Percentiles rank a stretch among this genome's conserved stretches.
Conservation (phyloP, 768 basidiomycete genomes). For the Trametes sanguinea region DNA sequence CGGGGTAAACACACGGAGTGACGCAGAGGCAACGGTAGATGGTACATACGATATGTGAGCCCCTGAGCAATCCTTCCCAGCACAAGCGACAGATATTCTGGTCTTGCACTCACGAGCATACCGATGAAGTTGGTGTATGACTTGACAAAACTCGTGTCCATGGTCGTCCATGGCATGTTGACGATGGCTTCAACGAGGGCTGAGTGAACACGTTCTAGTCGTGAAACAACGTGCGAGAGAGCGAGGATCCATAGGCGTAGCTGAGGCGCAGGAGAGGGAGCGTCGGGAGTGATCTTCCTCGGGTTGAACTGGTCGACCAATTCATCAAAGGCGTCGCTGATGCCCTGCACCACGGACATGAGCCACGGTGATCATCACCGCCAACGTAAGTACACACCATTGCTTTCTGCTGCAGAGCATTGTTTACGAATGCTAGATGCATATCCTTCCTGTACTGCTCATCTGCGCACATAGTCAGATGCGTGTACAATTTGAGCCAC, state of each 20-base stretch:
- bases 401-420: conserved; percentile 74
- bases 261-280: conserved; percentile 46
- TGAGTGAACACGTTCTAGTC: conserved; percentile 79
- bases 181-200: conserved; percentile 85
- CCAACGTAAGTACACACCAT: conserved; percentile 47
- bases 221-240: conserved; percentile 89
- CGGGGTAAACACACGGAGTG: conserved; percentile 6
- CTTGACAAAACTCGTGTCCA: conserved; percentile 82
- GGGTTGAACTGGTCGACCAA: conserved; percentile 84
- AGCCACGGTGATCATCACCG: conserved; percentile 10
- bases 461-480: conserved; percentile 37
- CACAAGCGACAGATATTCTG: conserved; percentile 87
- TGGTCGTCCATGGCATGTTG: conserved; percentile 88
- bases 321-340: conserved; percentile 78
- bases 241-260: conserved; percentile 83
- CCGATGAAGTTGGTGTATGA: conserved; percentile 88
- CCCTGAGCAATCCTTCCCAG: conserved; percentile 81
- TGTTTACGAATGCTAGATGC: conserved; percentile 81
- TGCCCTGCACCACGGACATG: conserved; percentile 50
- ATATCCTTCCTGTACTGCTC: conserved; percentile 79
- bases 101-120: conserved; percentile 87
- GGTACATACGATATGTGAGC: conserved; percentile 81
- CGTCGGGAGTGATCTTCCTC: conserved; percentile 40
- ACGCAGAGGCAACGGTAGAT: conserved; percentile 1
- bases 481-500: background rate